phyloP scores from a whole-genome alignment of 768 basidiomycete genomes.

The Tricholoma bakamatsutake region DNA sequence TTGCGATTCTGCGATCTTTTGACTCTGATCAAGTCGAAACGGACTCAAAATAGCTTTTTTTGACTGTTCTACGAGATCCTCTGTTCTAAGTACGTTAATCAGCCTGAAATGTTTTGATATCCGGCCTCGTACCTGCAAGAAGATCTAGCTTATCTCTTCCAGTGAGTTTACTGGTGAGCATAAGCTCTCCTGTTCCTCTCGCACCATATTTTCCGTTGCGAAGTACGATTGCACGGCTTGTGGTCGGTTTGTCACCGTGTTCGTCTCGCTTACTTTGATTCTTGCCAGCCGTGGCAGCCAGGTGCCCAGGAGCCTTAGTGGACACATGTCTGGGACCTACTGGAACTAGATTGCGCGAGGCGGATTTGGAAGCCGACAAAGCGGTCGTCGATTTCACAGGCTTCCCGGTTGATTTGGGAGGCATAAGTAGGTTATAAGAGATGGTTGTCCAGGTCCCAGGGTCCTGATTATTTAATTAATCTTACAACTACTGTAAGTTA shows the following conservation, averaged over 20 bases:
- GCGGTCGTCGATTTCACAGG: background rate
- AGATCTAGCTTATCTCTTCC: conserved; percentile 80
- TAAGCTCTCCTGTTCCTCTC: conserved; percentile 62
- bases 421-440: background rate
- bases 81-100: conserved; percentile 27
- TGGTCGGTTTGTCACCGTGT: conserved; percentile 53
- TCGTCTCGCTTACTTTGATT: conserved; percentile 37
- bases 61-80: conserved; percentile 59
- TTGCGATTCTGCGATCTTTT: conserved; percentile 71
- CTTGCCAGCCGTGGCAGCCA: conserved; percentile 28
- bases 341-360: background rate
- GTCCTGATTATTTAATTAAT: background rate
- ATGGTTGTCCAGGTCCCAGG: background rate
- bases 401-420: background rate
- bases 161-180: conserved; percentile 51
- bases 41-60: conserved; percentile 57
- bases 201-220: conserved; percentile 74
- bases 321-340: conserved; percentile 1
- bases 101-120: conserved; percentile 2
- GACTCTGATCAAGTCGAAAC: conserved; percentile 55
- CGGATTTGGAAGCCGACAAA: background rate
- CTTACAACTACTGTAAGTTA: too few species aligned
- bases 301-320: conserved; percentile 33
- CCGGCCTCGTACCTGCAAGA: conserved; percentile 51
- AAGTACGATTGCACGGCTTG: conserved; percentile 66